phyloP scores from a whole-genome alignment of 257 asterid species.

The Leonotis leonurus region DNA sequence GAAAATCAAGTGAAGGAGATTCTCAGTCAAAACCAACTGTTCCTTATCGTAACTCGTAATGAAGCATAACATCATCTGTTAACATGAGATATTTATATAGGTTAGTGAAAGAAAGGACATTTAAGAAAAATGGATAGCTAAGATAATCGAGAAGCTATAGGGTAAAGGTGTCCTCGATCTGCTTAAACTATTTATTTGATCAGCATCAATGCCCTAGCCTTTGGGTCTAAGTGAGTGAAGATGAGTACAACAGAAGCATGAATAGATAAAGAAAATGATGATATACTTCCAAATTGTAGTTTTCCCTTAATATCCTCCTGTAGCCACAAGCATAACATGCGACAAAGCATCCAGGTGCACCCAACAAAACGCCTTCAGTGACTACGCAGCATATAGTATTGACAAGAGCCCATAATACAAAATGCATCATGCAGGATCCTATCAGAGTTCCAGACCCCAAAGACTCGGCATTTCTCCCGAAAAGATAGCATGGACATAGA shows the following conservation, averaged over 20 bases:
- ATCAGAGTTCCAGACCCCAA: constrained; percentile 41
- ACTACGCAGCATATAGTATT: constrained; percentile 70
- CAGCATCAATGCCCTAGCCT: not conserved
- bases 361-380: constrained; percentile 67
- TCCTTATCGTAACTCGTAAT: too few relatives aligned
- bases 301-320: constrained; percentile 62
- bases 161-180: not conserved
- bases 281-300: constrained; percentile 79
- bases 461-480: constrained; percentile 66
- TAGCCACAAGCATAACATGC: constrained; percentile 89
- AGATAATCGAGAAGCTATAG: not conserved
- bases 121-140: not conserved
- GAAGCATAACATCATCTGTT: too few relatives aligned
- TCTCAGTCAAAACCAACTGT: too few relatives aligned
- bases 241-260: not conserved
- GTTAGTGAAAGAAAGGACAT: not conserved
- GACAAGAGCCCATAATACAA: constrained; percentile 61
- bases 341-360: constrained; percentile 88
- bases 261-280: not conserved
- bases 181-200: not conserved
- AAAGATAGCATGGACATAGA: constrained; percentile 82
- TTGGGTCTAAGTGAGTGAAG: not conserved
- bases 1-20: too few relatives aligned
- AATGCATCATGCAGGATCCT: constrained; percentile 76
- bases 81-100: too few relatives aligned